Base-by-base conservation (phyloP, 2,329 filamentous ascomycete species). In the Aspergillus sp. region DNA sequence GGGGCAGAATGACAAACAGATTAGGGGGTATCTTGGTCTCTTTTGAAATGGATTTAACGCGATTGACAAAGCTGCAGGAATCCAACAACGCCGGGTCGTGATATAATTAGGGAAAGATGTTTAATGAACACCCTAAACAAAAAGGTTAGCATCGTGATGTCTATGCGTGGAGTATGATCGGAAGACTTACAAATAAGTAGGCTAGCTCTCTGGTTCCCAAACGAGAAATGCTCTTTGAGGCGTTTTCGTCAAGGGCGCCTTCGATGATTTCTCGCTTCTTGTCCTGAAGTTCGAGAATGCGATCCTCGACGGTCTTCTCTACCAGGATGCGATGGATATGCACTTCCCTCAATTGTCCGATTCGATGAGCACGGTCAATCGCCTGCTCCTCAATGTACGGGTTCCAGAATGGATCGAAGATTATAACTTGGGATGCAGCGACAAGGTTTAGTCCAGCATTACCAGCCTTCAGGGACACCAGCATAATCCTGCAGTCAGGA, bases 371-470 rank as follows among this genome's bases (percentile, higher is more conserved):
- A 22, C 93, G 89, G 73, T 96, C 93, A 54, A 96, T 88, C 4
- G 93, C 93, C 76, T 97, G 93, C 75, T 92, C 91, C 77, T 96
- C 93, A 52, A 96, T 90, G 71, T 90, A 96, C 0, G 92, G 93
- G 64, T 96, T 97, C 91, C 92, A 96, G 78, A 96, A 96, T 0
- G 92, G 92, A 71, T 96, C 92, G 71, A 96, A 87, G 64, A 96
- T 90, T 73, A 97, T 91, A 65, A 96, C 91, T 63, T 92, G 89
- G 1, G 88, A 91, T 0, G 92, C 93, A 18, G 87, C 86, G 45
- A 90, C 91, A 22, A 97, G 82, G 70, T 97, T 97, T 50, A 97
- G 84, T 1, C 93, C 93, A 0, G 92, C 87, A 67, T 94, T 94
- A 36, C 91, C 91, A 1, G 91, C 90, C 68, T 91, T 91, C 52